phyloP scores from a whole-genome alignment of 2,329 filamentous ascomycete species.

The Fusarium clavum region DNA sequence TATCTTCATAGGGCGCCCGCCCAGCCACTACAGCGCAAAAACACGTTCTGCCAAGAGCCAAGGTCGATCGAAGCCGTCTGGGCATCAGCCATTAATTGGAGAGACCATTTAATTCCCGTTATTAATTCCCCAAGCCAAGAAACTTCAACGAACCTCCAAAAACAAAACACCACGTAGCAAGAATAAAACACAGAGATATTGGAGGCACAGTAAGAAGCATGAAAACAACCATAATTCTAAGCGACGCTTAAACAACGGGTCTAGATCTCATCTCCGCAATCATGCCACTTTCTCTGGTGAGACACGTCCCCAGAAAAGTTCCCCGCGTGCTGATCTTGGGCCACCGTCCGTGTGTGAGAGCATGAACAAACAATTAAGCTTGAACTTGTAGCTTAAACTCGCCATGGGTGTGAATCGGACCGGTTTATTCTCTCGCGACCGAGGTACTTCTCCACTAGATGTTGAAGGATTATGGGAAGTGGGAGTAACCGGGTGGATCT shows the following conservation, averaged over 20 bases:
- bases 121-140: slow-evolving; percentile 16
- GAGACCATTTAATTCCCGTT: neutral
- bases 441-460: slow-evolving; percentile 22
- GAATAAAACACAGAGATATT: neutral
- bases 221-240: slow-evolving; percentile 2
- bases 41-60: slow-evolving; percentile 40
- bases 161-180: neutral
- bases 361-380: slow-evolving; percentile 21
- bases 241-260: slow-evolving; percentile 30
- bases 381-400: slow-evolving; percentile 19
- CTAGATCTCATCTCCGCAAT: slow-evolving; percentile 30
- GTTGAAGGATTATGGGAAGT: neutral
- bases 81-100: slow-evolving; percentile 36
- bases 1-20: neutral
- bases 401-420: slow-evolving; percentile 34
- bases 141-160: neutral
- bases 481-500: neutral
- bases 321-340: neutral
- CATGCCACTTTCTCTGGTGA: slow-evolving; percentile 4
- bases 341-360: neutral
- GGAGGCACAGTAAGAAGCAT: neutral
- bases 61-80: slow-evolving; percentile 32
- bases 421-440: slow-evolving; percentile 40
- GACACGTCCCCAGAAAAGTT: neutral
- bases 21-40: slow-evolving; percentile 25